Evolutionary conservation across 495 filamentous ascomycete genomes (phyloP).

Genomic region (Massariosphaeria phaeospora): DNA sequence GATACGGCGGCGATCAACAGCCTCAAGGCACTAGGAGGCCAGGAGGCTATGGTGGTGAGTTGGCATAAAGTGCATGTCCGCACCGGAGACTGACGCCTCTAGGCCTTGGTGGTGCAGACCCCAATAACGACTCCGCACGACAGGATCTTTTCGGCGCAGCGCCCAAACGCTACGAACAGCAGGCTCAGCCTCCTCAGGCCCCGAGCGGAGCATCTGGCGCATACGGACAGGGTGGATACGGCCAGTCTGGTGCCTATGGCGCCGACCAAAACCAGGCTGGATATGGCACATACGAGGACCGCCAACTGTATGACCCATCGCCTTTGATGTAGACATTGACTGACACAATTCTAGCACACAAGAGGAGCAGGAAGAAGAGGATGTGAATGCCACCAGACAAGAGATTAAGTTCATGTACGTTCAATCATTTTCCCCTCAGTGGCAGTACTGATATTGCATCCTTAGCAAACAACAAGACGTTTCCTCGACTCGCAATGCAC

Average conservation of each 20-base stretch:
- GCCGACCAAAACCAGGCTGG: conserved; percentile 17
- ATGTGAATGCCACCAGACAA: conserved; percentile 62
- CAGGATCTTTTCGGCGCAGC: conserved; percentile 26
- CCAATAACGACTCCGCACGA: conserved; percentile 35
- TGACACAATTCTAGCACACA: conserved; percentile 25
- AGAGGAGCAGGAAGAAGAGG: conserved; percentile 54
- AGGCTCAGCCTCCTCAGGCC: background rate
- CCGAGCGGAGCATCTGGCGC: conserved; percentile 17
- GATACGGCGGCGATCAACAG: conserved; percentile 32
- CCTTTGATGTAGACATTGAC: background rate
- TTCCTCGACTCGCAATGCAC: conserved; percentile 62
- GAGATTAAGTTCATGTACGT: conserved; percentile 68
- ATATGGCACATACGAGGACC: conserved; percentile 59
- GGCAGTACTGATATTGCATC: too few relatives aligned
- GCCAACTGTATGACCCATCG: conserved; percentile 59
- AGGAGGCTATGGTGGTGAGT: conserved; percentile 31
- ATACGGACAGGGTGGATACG: conserved; percentile 17
- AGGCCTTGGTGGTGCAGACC: conserved; percentile 33
- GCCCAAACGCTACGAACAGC: conserved; percentile 11
- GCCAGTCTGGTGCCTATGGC: conserved; percentile 45
- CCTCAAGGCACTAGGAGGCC: background rate
- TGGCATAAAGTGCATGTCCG: too few relatives aligned
- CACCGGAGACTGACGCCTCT: background rate
- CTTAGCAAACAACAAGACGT: conserved; percentile 77
- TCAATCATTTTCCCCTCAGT: too few relatives aligned